Evolutionary conservation across 192 early-diverging fungal species (phyloP).

Genomic region (Backusella sp.): DNA sequence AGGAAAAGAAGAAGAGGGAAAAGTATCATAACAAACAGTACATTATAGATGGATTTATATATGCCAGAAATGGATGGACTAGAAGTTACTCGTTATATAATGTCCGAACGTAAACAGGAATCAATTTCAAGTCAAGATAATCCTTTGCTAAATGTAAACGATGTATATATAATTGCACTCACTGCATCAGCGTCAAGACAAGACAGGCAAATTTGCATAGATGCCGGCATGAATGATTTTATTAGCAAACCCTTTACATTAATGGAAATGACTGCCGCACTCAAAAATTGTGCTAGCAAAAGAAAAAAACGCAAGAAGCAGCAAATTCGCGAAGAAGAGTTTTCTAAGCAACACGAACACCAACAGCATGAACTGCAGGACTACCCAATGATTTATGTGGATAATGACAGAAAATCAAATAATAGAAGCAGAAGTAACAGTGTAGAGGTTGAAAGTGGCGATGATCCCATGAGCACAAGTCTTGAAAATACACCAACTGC

Average conservation of each 20-base stretch:
- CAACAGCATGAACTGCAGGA: neutral
- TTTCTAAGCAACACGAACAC: neutral
- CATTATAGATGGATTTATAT: conserved; percentile 38
- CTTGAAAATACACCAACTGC: neutral
- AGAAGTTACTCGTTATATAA: conserved; percentile 34
- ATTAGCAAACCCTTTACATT: conserved; percentile 53
- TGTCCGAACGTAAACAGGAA: conserved; percentile 17
- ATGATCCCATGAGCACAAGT: conserved; percentile 6
- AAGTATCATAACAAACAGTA: neutral
- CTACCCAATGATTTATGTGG: neutral
- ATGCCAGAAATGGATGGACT: conserved; percentile 45
- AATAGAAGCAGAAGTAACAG: neutral
- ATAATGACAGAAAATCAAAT: neutral
- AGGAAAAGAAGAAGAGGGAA: neutral
- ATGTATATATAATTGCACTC: conserved; percentile 54
- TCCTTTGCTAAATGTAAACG: conserved; percentile 27
- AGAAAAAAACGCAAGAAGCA: conserved; percentile 26
- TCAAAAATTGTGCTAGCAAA: conserved; percentile 32
- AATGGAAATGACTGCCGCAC: conserved; percentile 45
- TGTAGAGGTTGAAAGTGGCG: neutral
- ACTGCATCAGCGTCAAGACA: conserved; percentile 51
- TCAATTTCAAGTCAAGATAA: neutral
- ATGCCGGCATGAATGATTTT: conserved; percentile 58
- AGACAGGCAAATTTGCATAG: conserved; percentile 52
- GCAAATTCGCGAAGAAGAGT: neutral